phyloP scores from a whole-genome alignment of 164 flowering plant species.

The Chimonanthus salicifolius region DNA sequence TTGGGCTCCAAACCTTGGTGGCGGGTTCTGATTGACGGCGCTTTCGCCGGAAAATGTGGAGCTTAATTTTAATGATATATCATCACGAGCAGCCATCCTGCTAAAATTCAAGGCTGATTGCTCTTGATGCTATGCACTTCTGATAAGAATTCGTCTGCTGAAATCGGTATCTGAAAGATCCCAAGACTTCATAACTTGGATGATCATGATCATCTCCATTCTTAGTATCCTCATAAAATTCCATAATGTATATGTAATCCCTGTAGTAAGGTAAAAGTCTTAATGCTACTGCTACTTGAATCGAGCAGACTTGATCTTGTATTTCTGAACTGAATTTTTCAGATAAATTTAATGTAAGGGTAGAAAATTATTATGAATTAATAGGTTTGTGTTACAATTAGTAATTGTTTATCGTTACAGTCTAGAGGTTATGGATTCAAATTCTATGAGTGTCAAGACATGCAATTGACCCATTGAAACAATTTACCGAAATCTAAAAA shows the following conservation, averaged over 20 bases:
- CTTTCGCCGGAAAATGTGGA: slow-evolving; percentile 8
- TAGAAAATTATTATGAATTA: no score
- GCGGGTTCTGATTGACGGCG: slow-evolving; percentile 38
- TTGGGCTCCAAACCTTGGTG: slow-evolving; percentile 66
- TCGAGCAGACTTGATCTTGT: background rate
- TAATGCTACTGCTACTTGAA: background rate
- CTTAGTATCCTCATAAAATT: background rate
- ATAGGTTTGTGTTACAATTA: no score
- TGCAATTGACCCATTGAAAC: no score
- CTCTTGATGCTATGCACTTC: slow-evolving; percentile 74
- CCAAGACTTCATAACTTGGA: background rate
- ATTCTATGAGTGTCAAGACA: no score
- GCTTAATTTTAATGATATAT: slow-evolving; percentile 45
- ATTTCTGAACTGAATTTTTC: background rate
- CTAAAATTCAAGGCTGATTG: slow-evolving; percentile 64
- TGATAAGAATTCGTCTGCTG: background rate
- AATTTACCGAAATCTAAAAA: no score
- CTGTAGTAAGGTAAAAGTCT: background rate
- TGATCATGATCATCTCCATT: background rate
- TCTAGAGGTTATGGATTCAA: no score
- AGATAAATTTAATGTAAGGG: no score
- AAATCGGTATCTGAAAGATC: background rate
- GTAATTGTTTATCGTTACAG: no score
- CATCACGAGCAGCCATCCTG: slow-evolving; percentile 92
- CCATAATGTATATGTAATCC: background rate